Percentiles rank a stretch among this genome's conserved stretches.
phyloP scores from a whole-genome alignment of 129 eudicot species.

The Flaveria ramosissima region DNA sequence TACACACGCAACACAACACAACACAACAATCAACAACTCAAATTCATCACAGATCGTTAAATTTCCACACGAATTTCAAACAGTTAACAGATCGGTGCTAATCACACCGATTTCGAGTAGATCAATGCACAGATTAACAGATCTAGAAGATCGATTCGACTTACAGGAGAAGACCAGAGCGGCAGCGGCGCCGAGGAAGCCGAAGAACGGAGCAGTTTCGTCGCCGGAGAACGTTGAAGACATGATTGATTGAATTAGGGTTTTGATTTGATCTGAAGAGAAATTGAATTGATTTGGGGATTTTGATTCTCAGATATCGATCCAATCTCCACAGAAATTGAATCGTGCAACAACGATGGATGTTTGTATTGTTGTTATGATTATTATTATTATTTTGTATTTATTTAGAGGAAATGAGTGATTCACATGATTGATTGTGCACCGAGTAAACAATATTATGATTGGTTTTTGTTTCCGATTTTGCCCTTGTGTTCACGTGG shows the following conservation, averaged over 20 bases:
- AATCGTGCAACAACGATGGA: background rate
- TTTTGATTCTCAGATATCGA: background rate
- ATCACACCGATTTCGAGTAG: background rate
- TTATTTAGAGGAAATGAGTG: background rate
- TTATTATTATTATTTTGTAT: background rate
- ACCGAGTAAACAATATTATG: background rate
- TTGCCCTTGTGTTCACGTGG: background rate
- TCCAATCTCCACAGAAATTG: background rate
- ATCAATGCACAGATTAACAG: background rate
- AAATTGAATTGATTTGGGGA: background rate
- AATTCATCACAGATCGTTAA: background rate
- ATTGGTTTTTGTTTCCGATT: background rate
- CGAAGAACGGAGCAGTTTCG: background rate
- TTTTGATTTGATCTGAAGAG: background rate
- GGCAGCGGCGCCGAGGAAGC: constrained; percentile 5
- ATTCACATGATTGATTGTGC: background rate
- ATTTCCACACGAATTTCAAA: background rate
- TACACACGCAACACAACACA: constrained; percentile 9
- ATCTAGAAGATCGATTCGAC: background rate
- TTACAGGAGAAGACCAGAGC: constrained; percentile 2
- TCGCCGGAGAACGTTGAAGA: background rate
- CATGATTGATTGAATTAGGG: background rate
- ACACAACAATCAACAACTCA: background rate
- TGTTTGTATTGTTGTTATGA: background rate
- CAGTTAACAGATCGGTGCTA: background rate